Evolutionary conservation across 2,329 filamentous ascomycete genomes (phyloP).

Genomic region (Sarocladium oryzae): DNA sequence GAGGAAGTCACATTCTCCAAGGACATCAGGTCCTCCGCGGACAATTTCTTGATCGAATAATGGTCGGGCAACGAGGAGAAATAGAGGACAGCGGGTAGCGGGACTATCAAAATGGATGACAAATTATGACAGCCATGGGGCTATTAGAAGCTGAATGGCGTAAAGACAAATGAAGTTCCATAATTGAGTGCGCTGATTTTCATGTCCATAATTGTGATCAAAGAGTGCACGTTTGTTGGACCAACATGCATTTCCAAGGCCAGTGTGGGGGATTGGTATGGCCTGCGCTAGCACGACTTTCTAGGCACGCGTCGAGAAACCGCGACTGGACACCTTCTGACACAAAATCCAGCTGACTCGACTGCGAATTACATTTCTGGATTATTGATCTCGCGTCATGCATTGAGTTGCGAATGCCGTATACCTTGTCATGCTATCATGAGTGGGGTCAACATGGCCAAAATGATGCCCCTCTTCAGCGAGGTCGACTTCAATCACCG

Average conservation of each 20-base stretch:
- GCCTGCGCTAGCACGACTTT: not conserved
- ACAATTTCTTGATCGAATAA: slow-evolving; percentile 72
- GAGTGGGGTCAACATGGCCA: not conserved
- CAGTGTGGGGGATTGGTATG: not conserved
- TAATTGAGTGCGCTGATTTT: not conserved
- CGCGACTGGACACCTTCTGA: not conserved
- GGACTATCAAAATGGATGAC: slow-evolving; percentile 10
- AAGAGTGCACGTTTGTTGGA: too few species aligned
- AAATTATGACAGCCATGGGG: slow-evolving; percentile 5
- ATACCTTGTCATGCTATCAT: slow-evolving; percentile 21
- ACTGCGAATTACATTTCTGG: not conserved
- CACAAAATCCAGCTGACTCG: not conserved
- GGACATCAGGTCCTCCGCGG: slow-evolving; percentile 70
- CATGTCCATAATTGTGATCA: too few species aligned
- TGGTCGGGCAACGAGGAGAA: slow-evolving; percentile 11
- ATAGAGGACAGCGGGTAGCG: slow-evolving; percentile 4
- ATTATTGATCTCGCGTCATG: too few species aligned
- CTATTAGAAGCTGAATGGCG: slow-evolving; percentile 14
- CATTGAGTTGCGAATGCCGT: too few species aligned
- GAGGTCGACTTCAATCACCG: slow-evolving; percentile 51
- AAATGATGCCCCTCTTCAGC: slow-evolving; percentile 33
- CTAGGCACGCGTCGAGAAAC: slow-evolving; percentile 1
- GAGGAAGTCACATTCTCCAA: slow-evolving; percentile 79
- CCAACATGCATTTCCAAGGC: too few species aligned
- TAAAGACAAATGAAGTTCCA: slow-evolving; percentile 11